Evolutionary conservation across 352 stramenopile genomes (phyloP), one percentile per base, ranked within the genome.

Genomic region (Thalassiosira livingstoniorum): DNA sequence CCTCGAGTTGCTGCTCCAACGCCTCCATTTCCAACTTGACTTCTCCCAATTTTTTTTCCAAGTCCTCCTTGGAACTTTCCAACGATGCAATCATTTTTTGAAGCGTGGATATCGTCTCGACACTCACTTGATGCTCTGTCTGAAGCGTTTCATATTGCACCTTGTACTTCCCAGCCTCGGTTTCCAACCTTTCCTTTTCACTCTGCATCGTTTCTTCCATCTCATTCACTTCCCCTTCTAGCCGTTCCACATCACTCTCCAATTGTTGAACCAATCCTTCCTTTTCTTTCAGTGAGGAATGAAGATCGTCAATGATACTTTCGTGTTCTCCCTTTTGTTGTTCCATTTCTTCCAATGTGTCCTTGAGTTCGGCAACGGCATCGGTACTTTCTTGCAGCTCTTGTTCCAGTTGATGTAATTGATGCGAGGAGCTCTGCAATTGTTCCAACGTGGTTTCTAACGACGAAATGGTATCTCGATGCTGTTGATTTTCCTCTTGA

Each of bases 71-170:
- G 2, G 27, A 60, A 25, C 47, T 65, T 66, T 86, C 78, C 29
- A 78, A 66, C 10, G 70, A 74, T 35, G 42, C 45, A 29, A 86
- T 77, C 58, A 78, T 81, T 43, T 82, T 86, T 34, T 86, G 73
- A 5, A 86, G 34, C 27, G 70, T 72, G 5, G 72, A 31, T 55
- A 86, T 86, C 10, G 72, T 86, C 27, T 86, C 71, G 18, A 81
- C 21, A 61, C 39, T 75, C 11, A 78, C 67, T 78, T 80, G 70
- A 55, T 75, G 64, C 64, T 86, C 79, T 23, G 51, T 51, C n/a
- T n/a, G n/a, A n/a, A n/a, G n/a, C n/a, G n/a, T n/a, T n/a, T n/a
- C n/a, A n/a, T n/a, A n/a, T n/a, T n/a, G n/a, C n/a, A n/a, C n/a
- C n/a, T n/a, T n/a, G n/a, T n/a, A n/a, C n/a, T n/a, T n/a, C n/a